These are phyloP conservation scores for Pseudocercospora macadamiae DNA, from an alignment of 2,329 filamentous ascomycete species.

Conservation along the genomic window DNA sequence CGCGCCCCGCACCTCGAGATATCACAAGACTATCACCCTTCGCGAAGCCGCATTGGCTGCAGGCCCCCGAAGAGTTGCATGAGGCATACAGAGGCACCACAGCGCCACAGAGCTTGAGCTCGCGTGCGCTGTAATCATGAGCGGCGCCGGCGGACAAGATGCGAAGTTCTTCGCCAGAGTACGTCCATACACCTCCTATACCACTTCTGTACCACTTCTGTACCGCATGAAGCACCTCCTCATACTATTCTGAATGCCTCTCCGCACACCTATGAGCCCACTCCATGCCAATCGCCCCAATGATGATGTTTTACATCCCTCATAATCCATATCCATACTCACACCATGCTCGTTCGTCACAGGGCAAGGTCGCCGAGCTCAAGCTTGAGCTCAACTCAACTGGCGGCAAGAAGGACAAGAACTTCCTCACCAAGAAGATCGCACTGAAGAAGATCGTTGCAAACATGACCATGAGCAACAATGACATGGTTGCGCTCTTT, in stretches of 20 bases:
- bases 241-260: too few relatives aligned
- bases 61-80: conserved; percentile 14
- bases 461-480: conserved; percentile 99
- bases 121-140: conserved; percentile 51
- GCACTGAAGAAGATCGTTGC: conserved; percentile 99
- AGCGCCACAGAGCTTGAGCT: conserved; percentile 7
- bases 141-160: conserved; percentile 74
- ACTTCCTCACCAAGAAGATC: conserved; percentile 91
- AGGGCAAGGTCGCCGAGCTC: conserved; percentile 99
- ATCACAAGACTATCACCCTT: conserved; percentile 13
- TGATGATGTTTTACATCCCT: conserved; percentile 17
- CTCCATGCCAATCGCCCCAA: too few relatives aligned
- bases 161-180: conserved; percentile 99
- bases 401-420: conserved; percentile 98
- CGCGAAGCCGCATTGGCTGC: conserved; percentile 17
- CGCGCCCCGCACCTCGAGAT: conserved; percentile 12
- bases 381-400: conserved; percentile 77
- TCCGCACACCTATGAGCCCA: too few relatives aligned
- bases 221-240: too few relatives aligned
- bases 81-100: conserved; percentile 8
- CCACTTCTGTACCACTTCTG: too few relatives aligned
- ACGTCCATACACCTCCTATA: conserved; percentile 46
- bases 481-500: conserved; percentile 97
- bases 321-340: conserved; percentile 15
- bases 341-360: conserved; percentile 44